Evolutionary conservation across 257 asterid genomes (phyloP).

Genomic region (Scutellaria minor): DNA sequence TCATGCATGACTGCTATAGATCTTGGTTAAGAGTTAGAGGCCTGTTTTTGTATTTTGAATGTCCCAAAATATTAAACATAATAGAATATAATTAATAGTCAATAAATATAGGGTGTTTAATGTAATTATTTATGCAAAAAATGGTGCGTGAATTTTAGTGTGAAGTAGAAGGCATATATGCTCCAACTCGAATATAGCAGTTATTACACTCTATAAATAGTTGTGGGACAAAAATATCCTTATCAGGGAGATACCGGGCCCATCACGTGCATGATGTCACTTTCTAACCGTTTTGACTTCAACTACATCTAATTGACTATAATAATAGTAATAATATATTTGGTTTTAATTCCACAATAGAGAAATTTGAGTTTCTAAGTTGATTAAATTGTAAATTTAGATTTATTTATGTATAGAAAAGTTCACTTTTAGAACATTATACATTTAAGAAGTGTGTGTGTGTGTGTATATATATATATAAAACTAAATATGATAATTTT

Average conservation of each 20-base stretch:
- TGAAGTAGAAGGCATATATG: conserved; percentile 32
- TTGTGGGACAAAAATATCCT: conserved; percentile 39
- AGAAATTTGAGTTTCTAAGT: no score
- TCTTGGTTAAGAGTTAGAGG: no score
- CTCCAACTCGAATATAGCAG: conserved; percentile 31
- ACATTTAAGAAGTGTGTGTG: no score
- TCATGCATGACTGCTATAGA: no score
- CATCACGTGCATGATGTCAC: conserved; percentile 48
- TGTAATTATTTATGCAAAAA: neutral
- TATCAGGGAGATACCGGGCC: conserved; percentile 32
- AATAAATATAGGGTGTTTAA: neutral
- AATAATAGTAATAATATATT: neutral
- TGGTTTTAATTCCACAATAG: neutral
- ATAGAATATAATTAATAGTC: neutral
- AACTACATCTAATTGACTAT: conserved; percentile 23
- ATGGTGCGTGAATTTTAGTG: conserved; percentile 28
- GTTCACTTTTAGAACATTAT: no score
- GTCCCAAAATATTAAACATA: neutral
- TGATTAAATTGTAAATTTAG: no score
- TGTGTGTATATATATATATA: no score
- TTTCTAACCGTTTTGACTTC: conserved; percentile 51
- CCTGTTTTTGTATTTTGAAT: no score
- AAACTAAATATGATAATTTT: no score
- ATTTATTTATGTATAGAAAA: no score
- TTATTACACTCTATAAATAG: conserved; percentile 26